A percentile compares a stretch with the other conserved stretches of the same genome.
Evolutionary conservation across 129 eudicot species (phyloP).

Genomic region (Tagetes erecta): DNA sequence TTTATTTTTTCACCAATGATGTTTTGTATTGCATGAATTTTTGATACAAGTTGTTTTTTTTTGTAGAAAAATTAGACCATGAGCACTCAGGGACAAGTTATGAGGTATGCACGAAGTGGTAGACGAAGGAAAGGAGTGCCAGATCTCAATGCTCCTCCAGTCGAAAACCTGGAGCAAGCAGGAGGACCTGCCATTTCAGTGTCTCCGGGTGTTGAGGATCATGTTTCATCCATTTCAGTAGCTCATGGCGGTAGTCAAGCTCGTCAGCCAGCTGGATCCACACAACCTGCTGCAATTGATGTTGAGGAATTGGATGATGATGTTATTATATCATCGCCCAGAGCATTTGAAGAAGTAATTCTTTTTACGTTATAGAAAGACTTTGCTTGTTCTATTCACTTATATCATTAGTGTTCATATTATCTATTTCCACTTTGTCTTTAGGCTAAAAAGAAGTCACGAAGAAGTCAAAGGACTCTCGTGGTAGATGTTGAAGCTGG

Average conservation of each 20-base stretch:
- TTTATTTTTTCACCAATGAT: neutral
- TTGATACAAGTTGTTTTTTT: neutral
- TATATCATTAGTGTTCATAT: neutral
- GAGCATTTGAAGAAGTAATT: conserved; percentile 73
- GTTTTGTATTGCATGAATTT: conserved; percentile 14
- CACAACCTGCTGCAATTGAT: conserved; percentile 54
- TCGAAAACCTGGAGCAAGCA: conserved; percentile 45
- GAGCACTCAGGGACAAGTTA: conserved; percentile 47
- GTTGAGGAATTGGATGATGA: conserved; percentile 82
- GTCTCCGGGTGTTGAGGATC: conserved; percentile 32
- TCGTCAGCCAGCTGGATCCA: conserved; percentile 32
- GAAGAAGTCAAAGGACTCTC: conserved; percentile 45
- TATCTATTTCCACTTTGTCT: neutral
- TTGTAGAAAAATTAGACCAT: conserved; percentile 33
- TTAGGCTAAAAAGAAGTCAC: conserved; percentile 71
- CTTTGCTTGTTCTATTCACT: neutral
- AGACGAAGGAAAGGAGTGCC: conserved; percentile 47
- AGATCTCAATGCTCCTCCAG: conserved; percentile 69
- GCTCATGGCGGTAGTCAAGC: conserved; percentile 1
- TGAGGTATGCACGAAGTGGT: conserved; percentile 37
- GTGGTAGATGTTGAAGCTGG: conserved; percentile 77
- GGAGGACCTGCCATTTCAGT: conserved; percentile 36
- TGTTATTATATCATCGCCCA: conserved; percentile 71
- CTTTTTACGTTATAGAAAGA: conserved; percentile 1
- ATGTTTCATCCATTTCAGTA: conserved; percentile 11